These are phyloP conservation scores for Gastroboletus turbinatus DNA, from an alignment of 1,284 basidiomycete genomes.

Conservation along the genomic window DNA sequence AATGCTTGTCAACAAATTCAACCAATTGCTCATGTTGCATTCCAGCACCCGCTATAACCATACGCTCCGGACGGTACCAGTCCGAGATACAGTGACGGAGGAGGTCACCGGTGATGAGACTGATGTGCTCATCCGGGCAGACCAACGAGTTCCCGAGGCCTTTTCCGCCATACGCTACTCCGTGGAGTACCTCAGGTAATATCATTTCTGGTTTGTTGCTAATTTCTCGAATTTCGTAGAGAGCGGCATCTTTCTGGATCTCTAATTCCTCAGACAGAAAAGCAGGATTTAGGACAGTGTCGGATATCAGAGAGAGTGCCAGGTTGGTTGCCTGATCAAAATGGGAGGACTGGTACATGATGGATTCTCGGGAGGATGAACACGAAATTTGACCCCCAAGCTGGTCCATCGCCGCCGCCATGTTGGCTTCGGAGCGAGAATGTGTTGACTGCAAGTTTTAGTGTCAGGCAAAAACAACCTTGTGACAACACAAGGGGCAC, in stretches of 20 bases:
- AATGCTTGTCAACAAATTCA: constrained; percentile 80
- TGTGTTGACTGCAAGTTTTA: constrained; percentile 50
- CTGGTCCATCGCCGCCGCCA: constrained; percentile 81
- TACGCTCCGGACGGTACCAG: constrained; percentile 92
- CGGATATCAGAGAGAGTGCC: constrained; percentile 87
- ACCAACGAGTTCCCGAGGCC: constrained; percentile 89
- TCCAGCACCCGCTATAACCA: constrained; percentile 93
- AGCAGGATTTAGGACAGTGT: constrained; percentile 83
- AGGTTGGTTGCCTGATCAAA: constrained; percentile 83
- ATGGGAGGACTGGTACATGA: constrained; percentile 98
- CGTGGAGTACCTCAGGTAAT: constrained; percentile 90
- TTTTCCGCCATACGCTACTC: constrained; percentile 77
- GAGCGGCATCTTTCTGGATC: constrained; percentile 82
- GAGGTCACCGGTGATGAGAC: constrained; percentile 63
- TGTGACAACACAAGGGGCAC: constrained; percentile 44
- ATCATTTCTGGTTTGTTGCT: constrained; percentile 91
- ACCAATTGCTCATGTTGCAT: constrained; percentile 90
- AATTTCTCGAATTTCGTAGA: constrained; percentile 93
- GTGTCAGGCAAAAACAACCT: constrained; percentile 11
- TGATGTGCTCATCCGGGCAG: constrained; percentile 84
- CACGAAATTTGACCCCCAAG: constrained; percentile 94
- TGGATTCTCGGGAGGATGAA: constrained; percentile 89
- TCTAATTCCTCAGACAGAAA: constrained; percentile 82
- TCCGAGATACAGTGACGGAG: constrained; percentile 71
- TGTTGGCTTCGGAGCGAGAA: constrained; percentile 65